Evolutionary conservation across 768 basidiomycete genomes (phyloP), one percentile per base, ranked within the genome.

Genomic region (Mycena galopus): DNA sequence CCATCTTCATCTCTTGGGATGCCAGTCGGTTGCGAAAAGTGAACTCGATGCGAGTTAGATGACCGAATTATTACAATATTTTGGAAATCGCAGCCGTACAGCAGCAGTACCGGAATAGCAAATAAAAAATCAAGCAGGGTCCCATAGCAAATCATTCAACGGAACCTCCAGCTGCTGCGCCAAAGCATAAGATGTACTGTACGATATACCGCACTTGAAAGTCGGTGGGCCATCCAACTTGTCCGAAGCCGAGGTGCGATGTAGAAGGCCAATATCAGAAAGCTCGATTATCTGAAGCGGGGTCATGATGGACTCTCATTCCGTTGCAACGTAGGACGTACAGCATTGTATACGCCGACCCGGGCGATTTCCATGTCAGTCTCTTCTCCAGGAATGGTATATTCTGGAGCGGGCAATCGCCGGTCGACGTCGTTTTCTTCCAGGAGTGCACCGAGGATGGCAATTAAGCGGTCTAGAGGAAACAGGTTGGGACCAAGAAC

Each of bases 401-500:
- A 90, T 65, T 90, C 85, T 1, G 84, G 85, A 0, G 82, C 85
- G 6, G 84, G 79, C 3, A 82, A 77, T 11, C 90, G 84, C 2
- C 79, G n/a, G n/a, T n/a, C n/a, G n/a, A n/a, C n/a, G n/a, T n/a
- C n/a, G n/a, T n/a, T n/a, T n/a, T n/a, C n/a, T n/a, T n/a, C n/a
- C n/a, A n/a, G 75, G 2, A 98, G 81, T 0, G 91, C 88, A 2
- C 94, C 95, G 2, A 96, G 86, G 63, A 97, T 93, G 0, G 94
- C 95, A 4, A 94, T 77, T 65, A 97, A 82, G 33, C 96, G 84
- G 76, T 97, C 96, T 1, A 96, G 80, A 0, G 93, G 90, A 78
- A 97, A 97, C 1, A 92, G 81, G 37, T 88, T 85, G 3, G 96
- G 96, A 2, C 96, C 96, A 3, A 94, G 82, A 5, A 96, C 86